Conservation (phyloP, 2,329 filamentous ascomycete species). For the Calonectria fujianensis region DNA sequence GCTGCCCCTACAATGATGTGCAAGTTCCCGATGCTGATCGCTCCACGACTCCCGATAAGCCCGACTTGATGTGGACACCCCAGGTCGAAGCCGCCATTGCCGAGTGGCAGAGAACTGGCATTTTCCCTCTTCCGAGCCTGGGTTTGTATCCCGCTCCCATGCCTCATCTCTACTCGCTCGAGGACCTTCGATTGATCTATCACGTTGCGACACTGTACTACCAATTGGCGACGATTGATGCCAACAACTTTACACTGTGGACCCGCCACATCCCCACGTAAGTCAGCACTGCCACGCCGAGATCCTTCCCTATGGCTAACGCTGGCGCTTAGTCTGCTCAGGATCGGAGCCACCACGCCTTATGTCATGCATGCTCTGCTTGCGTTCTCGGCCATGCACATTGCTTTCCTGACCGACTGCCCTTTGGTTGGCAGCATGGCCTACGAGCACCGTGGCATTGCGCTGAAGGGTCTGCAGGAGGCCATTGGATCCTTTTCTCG, state of each 20-base stretch:
- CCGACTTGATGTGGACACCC: slow-evolving; percentile 88
- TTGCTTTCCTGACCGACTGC: slow-evolving; percentile 92
- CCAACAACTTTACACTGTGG: slow-evolving; percentile 93
- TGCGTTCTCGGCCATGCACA: slow-evolving; percentile 94
- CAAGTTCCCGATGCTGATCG: slow-evolving; percentile 78
- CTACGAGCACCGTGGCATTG: slow-evolving; percentile 90
- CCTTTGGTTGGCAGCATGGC: slow-evolving; percentile 90
- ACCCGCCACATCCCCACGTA: slow-evolving; percentile 94
- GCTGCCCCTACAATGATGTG: slow-evolving; percentile 97
- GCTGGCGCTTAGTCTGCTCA: slow-evolving; percentile 68
- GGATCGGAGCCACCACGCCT: slow-evolving; percentile 85
- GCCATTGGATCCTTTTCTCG: slow-evolving; percentile 90
- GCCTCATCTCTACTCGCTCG: slow-evolving; percentile 82
- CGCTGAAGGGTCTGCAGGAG: slow-evolving; percentile 90
- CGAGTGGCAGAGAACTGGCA: slow-evolving; percentile 87
- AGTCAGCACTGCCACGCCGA: slow-evolving; percentile 61
- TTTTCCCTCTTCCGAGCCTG: slow-evolving; percentile 90
- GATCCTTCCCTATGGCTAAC: slow-evolving; percentile 40
- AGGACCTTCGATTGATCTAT: slow-evolving; percentile 91
- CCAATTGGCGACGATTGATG: slow-evolving; percentile 85
- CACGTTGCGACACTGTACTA: slow-evolving; percentile 91
- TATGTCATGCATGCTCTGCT: slow-evolving; percentile 97
- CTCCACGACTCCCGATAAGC: slow-evolving; percentile 76
- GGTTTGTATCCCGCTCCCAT: slow-evolving; percentile 84
- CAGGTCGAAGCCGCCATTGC: slow-evolving; percentile 88